These are phyloP conservation scores for Rhodotorula paludigena DNA, from an alignment of 768 basidiomycete species.

Conservation along the genomic window DNA sequence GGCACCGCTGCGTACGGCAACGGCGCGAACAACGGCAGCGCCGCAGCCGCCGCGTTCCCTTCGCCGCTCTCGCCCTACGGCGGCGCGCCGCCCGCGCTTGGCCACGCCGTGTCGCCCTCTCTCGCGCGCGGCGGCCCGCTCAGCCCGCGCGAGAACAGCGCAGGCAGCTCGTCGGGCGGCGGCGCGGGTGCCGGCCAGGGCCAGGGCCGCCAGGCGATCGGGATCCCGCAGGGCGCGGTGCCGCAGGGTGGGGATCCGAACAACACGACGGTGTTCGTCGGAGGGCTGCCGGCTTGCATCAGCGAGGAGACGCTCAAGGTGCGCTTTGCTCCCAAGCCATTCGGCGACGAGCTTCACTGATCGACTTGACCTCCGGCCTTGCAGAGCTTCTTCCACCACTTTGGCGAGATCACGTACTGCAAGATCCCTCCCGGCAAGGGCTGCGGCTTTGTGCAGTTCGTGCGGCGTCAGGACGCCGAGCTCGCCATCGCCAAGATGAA, in stretches of 20 bases:
- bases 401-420: constrained; percentile 52
- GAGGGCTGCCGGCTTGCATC: constrained; percentile 79
- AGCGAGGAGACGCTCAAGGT: constrained; percentile 85
- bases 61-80: constrained; percentile 9
- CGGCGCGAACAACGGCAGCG: background rate
- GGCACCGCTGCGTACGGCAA: too few relatives aligned
- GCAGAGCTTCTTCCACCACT: constrained; percentile 43
- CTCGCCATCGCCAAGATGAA: constrained; percentile 90
- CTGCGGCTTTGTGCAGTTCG: constrained; percentile 93
- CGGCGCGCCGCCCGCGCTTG: constrained; percentile 1
- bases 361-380: too few relatives aligned
- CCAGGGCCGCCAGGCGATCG: background rate
- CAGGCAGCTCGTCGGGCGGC: too few relatives aligned
- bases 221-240: constrained; percentile 51
- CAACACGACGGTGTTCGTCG: constrained; percentile 90
- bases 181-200: too few relatives aligned
- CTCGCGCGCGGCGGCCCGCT: background rate
- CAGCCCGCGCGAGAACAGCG: constrained; percentile 9
- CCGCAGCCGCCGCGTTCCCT: background rate
- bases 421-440: constrained; percentile 95
- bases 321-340: background rate
- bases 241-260: constrained; percentile 84
- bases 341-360: too few relatives aligned
- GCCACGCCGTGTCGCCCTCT: background rate
- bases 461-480: constrained; percentile 84